phyloP scores from a whole-genome alignment of 768 basidiomycete species.

The Trametes meyenii region DNA sequence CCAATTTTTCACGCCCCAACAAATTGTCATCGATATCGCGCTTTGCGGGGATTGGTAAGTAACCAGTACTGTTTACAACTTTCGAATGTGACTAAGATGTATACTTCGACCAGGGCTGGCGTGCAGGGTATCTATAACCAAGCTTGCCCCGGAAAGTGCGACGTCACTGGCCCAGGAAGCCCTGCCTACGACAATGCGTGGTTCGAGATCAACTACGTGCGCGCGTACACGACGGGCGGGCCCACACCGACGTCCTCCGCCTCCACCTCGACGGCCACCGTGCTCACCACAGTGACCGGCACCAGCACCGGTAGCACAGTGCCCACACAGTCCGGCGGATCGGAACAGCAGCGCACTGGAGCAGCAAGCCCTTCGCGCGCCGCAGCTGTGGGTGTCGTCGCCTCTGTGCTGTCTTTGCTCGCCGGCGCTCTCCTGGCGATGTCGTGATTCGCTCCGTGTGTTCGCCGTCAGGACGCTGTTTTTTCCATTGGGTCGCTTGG shows the following conservation, averaged over 20 bases:
- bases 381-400: neutral
- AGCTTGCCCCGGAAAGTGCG: conserved; percentile 33
- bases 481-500: neutral
- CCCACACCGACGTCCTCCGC: conserved; percentile 22
- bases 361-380: neutral
- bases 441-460: neutral
- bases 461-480: neutral
- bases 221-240: conserved; percentile 51
- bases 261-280: conserved; percentile 1
- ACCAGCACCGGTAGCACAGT: neutral
- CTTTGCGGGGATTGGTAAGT: conserved; percentile 54
- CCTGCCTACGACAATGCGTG: conserved; percentile 61
- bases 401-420: neutral
- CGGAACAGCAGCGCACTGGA: neutral
- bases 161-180: conserved; percentile 56
- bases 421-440: conserved; percentile 1
- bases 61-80: neutral
- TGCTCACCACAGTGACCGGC: conserved; percentile 1
- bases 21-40: conserved; percentile 56
- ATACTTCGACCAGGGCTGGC: conserved; percentile 47
- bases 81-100: neutral
- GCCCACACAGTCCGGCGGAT: neutral
- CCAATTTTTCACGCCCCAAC: conserved; percentile 48
- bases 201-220: conserved; percentile 70
- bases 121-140: conserved; percentile 43